Base-by-base conservation (phyloP, 257 asterid species). In the Gynochthodes officinalis region DNA sequence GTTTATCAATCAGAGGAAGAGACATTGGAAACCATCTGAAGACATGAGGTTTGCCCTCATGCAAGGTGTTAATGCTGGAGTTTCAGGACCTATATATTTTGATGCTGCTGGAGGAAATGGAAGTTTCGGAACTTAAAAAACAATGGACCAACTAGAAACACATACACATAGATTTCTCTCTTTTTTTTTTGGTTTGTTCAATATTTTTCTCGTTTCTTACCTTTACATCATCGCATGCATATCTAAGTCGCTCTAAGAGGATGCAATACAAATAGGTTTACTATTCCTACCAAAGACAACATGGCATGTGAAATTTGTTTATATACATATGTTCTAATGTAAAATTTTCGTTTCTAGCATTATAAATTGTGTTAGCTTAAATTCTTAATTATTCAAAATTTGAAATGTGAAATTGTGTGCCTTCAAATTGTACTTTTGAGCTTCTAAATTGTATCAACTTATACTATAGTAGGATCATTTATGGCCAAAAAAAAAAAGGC, bases 1-100 rank as follows among this genome's bases (percentile, higher is more conserved):
- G 97, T 91, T 91, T 68, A 91, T 91, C 32, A 91, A 91, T 77
- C 97, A 89, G 74, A 83, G 98, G 82, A 92, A 92, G 74, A 83
- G 96, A 16, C 94, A 92, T 39, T 92, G 98, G 96, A 80, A 85
- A 60, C 97, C 96, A 1, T 88, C 93, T 0, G 89, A 92, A 25
- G 96, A 86, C 82, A 88, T 92, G 96, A 67, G 85, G 55, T 85
- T 84, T 59, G 87, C 96, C 23, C 89, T 92, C 21, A 84, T 89
- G 86, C 92, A 89, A 81, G 88, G 87, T 32, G 79, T 84, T 1
- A 76, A 70, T 23, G 64, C 78, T 40, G 80, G 67, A 25, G 25
- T 53, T 18, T 61, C 74, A 0, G 86, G 73, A 15, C 67, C 91
- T 25, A 48, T 70, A 62, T 69, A 37, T 61, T 78, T 70, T 42